Conservation (phyloP, 148 eudicot genomes). For the Spergularia marina region DNA sequence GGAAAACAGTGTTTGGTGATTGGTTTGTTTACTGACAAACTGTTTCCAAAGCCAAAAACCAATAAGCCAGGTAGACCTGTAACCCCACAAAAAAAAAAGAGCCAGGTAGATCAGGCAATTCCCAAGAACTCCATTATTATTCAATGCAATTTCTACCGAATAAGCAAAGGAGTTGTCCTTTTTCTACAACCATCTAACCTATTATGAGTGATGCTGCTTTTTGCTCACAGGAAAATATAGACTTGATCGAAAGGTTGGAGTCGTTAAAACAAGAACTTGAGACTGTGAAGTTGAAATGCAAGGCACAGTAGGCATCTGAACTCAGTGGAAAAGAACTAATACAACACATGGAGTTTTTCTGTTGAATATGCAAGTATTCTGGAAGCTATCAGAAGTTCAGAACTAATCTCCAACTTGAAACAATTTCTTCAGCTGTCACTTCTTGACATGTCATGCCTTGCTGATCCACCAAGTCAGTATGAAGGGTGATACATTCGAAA, state of each 20-base stretch:
- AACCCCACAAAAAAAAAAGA: no score
- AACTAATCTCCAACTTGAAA: conserved; percentile 1
- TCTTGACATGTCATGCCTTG: neutral
- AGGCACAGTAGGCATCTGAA: conserved; percentile 20
- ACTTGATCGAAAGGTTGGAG: conserved; percentile 59
- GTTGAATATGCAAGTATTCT: neutral
- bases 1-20: no score
- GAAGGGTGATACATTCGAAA: neutral
- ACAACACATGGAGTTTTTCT: neutral
- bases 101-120: no score
- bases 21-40: no score
- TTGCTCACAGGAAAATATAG: conserved; percentile 57
- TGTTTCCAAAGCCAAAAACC: no score
- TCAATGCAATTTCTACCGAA: neutral
- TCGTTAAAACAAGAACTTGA: conserved; percentile 65
- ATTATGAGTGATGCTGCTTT: neutral
- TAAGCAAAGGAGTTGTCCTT: neutral
- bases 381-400: neutral
- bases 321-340: neutral
- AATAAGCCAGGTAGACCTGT: no score
- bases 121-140: no score
- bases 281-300: conserved; percentile 68
- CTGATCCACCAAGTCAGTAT: neutral
- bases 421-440: neutral
- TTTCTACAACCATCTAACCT: neutral